phyloP scores from a whole-genome alignment of 805 yeast genomes.

The Starmera caribaea region DNA sequence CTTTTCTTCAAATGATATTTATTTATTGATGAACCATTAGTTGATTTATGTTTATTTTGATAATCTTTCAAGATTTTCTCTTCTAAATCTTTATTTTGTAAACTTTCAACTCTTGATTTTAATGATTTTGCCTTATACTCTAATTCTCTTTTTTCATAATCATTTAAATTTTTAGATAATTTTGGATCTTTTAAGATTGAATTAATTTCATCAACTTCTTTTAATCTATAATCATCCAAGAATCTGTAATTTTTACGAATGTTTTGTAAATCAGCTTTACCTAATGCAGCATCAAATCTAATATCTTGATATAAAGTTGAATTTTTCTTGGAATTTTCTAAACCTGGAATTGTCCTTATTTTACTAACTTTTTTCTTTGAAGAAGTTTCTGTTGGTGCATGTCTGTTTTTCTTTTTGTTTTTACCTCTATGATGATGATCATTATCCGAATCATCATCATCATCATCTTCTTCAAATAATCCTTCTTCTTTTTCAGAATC shows the following conservation, averaged over 20 bases:
- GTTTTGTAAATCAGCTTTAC: slow-evolving; percentile 62
- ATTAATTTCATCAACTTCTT: slow-evolving; percentile 58
- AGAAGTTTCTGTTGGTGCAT: slow-evolving; percentile 80
- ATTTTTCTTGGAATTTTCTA: slow-evolving; percentile 30
- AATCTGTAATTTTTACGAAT: slow-evolving; percentile 76
- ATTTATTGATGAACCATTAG: slow-evolving; percentile 25
- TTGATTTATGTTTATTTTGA: slow-evolving; percentile 36
- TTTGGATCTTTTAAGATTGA: slow-evolving; percentile 42
- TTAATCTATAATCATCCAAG: slow-evolving; percentile 74
- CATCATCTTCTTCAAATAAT: slow-evolving; percentile 10
- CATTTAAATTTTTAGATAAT: slow-evolving; percentile 30
- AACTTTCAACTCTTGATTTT: slow-evolving; percentile 54
- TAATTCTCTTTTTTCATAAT: slow-evolving; percentile 40
- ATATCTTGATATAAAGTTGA: slow-evolving; percentile 61
- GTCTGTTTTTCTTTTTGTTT: slow-evolving; percentile 45
- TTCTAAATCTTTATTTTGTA: slow-evolving; percentile 70
- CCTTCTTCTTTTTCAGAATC: slow-evolving; percentile 3
- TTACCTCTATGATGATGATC: slow-evolving; percentile 6
- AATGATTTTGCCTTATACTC: slow-evolving; percentile 52
- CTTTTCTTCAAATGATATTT: slow-evolving; percentile 54
- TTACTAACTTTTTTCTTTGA: slow-evolving; percentile 62
- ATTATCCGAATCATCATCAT: slow-evolving; percentile 16
- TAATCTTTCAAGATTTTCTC: slow-evolving; percentile 50
- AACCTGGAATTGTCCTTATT: slow-evolving; percentile 68
- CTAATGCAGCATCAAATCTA: slow-evolving; percentile 84